Base-by-base conservation (phyloP, 1,284 basidiomycete species). In the Cryptococcus sp. region DNA sequence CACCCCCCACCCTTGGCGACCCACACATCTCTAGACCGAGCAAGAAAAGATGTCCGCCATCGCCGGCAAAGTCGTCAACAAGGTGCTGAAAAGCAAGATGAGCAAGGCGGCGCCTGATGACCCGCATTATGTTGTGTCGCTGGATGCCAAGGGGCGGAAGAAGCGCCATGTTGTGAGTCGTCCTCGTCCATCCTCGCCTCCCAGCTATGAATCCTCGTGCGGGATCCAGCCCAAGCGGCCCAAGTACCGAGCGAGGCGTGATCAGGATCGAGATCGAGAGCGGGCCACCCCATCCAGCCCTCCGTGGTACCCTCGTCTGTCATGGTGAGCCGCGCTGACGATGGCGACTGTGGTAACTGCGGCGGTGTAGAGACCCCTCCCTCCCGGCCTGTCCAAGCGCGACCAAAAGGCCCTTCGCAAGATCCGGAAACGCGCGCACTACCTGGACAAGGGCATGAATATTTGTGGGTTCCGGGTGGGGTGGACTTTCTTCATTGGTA, bases 371-470 rank as follows among this genome's bases (percentile, higher is more conserved):
- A 82, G 89, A 51, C 81, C 82, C 6, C 73, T 86, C 0, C 91
- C 91, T 0, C 84, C 85, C 8, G 92, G 91, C 0, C 82, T 96
- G 3, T 88, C 89, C 0, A 76, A 81, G 35, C 82, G 86, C 35
- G 91, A 96, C 60, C 82, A 82, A n/a, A 85, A 84, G 63, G 85
- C 91, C 50, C 80, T 93, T 51, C 82, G 82, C 64, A 83, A 86
- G 18, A 84, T 94, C 45, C 84, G 89, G 71, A 79, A 81, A 51
- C 61, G 93, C 8, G 93, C 94, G 0, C 91, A 93, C 71, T 85
- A 87, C 70, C 87, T 98, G 54, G 94, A 98, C 80, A 94, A 92
- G 76, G 88, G 90, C 7, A 89, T 97, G 79, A 80, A 74, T 47
- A 53, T 97, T 11, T 90, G 87, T 65, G 91, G 93, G 2, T 77